phyloP scores from a whole-genome alignment of 306 rosid species.

The Urtica urens region DNA sequence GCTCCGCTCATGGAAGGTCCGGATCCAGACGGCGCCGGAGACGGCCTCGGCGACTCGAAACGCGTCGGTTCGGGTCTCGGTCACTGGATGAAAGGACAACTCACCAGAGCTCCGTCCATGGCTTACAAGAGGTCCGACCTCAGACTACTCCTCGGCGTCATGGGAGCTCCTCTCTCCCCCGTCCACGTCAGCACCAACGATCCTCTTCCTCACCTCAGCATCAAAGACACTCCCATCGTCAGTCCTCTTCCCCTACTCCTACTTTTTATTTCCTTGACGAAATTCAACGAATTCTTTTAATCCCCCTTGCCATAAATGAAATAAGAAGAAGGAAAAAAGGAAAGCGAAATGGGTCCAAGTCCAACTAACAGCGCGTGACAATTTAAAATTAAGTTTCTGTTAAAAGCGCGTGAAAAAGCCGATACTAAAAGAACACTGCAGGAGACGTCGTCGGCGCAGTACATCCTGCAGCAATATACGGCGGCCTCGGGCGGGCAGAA shows the following conservation, averaged over 20 bases:
- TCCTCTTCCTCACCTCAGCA: conserved; percentile 83
- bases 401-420: background rate
- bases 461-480: conserved; percentile 90
- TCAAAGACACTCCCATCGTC: conserved; percentile 91
- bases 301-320: background rate
- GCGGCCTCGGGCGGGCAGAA: conserved; percentile 95
- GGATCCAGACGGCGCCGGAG: conserved; percentile 43
- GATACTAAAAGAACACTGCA: too few species aligned
- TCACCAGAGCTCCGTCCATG: conserved; percentile 58
- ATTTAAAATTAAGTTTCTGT: background rate
- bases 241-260: conserved; percentile 11
- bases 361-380: too few species aligned
- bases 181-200: conserved; percentile 62
- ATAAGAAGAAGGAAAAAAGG: background rate
- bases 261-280: conserved; percentile 4
- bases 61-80: conserved; percentile 70
- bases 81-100: conserved; percentile 83
- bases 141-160: conserved; percentile 79
- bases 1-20: conserved; percentile 84
- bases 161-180: conserved; percentile 97
- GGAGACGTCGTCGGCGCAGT: conserved; percentile 99
- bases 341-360: conserved; percentile 6
- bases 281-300: background rate
- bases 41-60: conserved; percentile 17
- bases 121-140: conserved; percentile 78